These are phyloP conservation scores for Allium cepa DNA, from an alignment of 106 monocot species.

Conservation along the genomic window DNA sequence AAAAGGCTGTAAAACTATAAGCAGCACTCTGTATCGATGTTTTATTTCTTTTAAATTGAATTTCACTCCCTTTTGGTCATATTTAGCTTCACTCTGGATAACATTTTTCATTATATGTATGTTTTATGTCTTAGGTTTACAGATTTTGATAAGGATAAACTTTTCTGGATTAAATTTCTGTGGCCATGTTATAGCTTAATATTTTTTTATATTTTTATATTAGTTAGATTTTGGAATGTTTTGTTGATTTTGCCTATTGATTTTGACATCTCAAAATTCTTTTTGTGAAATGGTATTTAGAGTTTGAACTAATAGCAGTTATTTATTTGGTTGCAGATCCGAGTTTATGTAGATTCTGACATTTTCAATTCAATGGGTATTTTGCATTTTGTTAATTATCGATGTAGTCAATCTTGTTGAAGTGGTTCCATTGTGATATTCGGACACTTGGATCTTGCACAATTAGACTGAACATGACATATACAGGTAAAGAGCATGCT, in stretches of 20 bases:
- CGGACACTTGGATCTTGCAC: neutral
- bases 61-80: no score
- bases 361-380: slow-evolving; percentile 65
- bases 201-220: neutral
- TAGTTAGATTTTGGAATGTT: neutral
- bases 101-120: no score
- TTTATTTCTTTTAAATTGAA: no score
- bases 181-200: no score
- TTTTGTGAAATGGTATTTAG: neutral
- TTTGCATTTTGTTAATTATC: neutral
- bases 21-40: no score
- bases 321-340: slow-evolving; percentile 42
- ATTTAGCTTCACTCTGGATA: no score
- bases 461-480: neutral
- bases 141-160: no score
- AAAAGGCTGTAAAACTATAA: no score
- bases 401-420: neutral
- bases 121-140: no score
- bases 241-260: neutral
- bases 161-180: no score
- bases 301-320: neutral
- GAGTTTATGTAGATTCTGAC: slow-evolving; percentile 67
- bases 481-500: slow-evolving; percentile 87
- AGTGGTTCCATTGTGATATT: slow-evolving; percentile 1
- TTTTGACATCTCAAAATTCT: neutral